A percentile compares a stretch with the other conserved stretches of the same genome.
These are phyloP conservation scores for Kwoniella sp. DNA, from an alignment of 768 basidiomycete species.

Conservation along the genomic window DNA sequence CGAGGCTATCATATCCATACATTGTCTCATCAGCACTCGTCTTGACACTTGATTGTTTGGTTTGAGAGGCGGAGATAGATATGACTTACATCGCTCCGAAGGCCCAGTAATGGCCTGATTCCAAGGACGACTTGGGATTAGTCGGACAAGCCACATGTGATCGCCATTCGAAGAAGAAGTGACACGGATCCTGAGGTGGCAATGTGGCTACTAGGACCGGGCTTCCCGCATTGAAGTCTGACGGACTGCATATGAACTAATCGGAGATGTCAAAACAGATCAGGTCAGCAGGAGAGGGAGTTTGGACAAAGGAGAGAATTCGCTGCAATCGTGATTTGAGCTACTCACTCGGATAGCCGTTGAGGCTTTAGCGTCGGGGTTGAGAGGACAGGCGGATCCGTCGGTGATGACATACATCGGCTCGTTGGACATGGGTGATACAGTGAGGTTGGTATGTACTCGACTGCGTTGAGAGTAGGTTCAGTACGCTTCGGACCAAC, in stretches of 20 bases:
- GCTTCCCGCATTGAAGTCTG: conserved; percentile 63
- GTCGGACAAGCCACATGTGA: conserved; percentile 81
- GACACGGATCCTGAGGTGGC: conserved; percentile 64
- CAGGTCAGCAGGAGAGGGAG: no score
- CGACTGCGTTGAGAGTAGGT: no score
- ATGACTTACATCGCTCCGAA: conserved; percentile 65
- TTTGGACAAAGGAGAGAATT: background rate
- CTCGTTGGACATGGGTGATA: conserved; percentile 60
- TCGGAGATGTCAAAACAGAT: background rate
- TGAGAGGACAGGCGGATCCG: conserved; percentile 68
- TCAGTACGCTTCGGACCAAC: no score
- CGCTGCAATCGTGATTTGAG: background rate
- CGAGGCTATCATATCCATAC: conserved; percentile 58
- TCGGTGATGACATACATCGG: conserved; percentile 64
- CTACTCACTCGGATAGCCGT: conserved; percentile 61
- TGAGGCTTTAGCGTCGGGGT: conserved; percentile 62
- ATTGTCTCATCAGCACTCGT: background rate
- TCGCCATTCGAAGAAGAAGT: conserved; percentile 80
- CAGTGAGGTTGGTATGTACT: conserved; percentile 66
- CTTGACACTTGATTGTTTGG: background rate
- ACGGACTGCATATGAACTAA: conserved; percentile 73
- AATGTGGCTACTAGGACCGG: conserved; percentile 69
- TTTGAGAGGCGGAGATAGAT: background rate
- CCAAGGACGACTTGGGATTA: conserved; percentile 59
- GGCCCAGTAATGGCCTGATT: conserved; percentile 61